phyloP scores from a whole-genome alignment of 2,329 filamentous ascomycete genomes.

The Intubia oerlemansii region DNA sequence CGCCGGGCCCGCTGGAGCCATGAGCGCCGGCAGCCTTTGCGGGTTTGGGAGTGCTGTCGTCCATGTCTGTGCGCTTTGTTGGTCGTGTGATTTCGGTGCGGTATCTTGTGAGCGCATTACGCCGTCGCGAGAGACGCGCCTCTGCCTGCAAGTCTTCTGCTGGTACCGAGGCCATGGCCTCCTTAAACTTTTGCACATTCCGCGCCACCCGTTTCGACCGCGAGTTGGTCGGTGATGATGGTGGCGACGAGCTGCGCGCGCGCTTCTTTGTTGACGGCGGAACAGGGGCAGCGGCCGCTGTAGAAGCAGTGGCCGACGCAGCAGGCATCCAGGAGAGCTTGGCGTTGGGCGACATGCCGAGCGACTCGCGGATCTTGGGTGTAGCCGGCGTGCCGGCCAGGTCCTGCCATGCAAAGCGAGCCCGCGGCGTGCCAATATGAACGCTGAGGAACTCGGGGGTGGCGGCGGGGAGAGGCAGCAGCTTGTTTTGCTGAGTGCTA shows the following conservation, averaged over 20 bases:
- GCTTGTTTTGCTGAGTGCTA: constrained; percentile 6
- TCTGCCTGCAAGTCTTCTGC: too few relatives aligned
- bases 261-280: constrained; percentile 27
- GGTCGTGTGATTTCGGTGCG: constrained; percentile 2
- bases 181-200: constrained; percentile 35
- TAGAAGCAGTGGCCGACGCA: neutral
- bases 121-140: constrained; percentile 11
- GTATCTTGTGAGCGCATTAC: constrained; percentile 14
- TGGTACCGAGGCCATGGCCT: constrained; percentile 42
- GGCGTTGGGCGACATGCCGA: constrained; percentile 35
- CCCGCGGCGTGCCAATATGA: constrained; percentile 24
- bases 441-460: constrained; percentile 10
- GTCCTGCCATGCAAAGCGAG: constrained; percentile 34
- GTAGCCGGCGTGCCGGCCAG: constrained; percentile 24
- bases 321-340: constrained; percentile 34
- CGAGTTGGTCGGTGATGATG: constrained; percentile 39
- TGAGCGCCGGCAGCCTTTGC: neutral
- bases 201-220: constrained; percentile 23
- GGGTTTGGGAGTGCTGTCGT: neutral
- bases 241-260: constrained; percentile 52
- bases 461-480: constrained; percentile 5
- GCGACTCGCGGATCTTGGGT: constrained; percentile 17
- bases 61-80: too few relatives aligned
- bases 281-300: constrained; percentile 18
- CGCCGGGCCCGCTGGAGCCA: neutral